Evolutionary conservation across 208 protist genomes (phyloP).

Genomic region (Porcisia hertigi): DNA sequence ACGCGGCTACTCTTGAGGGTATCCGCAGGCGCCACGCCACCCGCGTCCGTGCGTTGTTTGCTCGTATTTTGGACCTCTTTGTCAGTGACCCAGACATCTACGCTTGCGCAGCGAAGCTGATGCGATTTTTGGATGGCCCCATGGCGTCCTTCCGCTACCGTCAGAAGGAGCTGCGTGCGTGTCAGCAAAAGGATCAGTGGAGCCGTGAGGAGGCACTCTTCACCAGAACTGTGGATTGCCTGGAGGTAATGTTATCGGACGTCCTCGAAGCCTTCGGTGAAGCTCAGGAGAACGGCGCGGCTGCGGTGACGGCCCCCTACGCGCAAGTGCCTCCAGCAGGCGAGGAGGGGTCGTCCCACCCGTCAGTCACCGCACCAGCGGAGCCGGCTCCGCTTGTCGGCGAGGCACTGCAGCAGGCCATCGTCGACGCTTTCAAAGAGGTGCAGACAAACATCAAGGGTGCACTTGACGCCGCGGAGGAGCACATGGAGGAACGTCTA

Average conservation of each 20-base stretch:
- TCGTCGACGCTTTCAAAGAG: slow-evolving; percentile 52
- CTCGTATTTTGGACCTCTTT: slow-evolving; percentile 66
- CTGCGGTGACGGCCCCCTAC: slow-evolving; percentile 1
- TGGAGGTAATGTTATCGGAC: slow-evolving; percentile 55
- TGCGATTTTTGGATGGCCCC: slow-evolving; percentile 75
- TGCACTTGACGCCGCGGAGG: slow-evolving; percentile 65
- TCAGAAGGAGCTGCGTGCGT: slow-evolving; percentile 80
- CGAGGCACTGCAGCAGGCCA: slow-evolving; percentile 32
- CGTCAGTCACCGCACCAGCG: background rate
- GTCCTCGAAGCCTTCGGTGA: slow-evolving; percentile 36
- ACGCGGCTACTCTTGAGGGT: slow-evolving; percentile 12
- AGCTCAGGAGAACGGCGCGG: slow-evolving; percentile 29
- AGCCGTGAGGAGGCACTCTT: slow-evolving; percentile 54
- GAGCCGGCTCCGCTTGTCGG: background rate
- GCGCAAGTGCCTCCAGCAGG: background rate
- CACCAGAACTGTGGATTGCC: slow-evolving; percentile 58
- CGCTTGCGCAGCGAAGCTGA: slow-evolving; percentile 62
- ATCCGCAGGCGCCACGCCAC: slow-evolving; percentile 65
- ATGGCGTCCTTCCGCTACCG: slow-evolving; percentile 62
- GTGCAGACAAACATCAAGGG: slow-evolving; percentile 63
- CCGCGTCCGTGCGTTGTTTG: slow-evolving; percentile 73
- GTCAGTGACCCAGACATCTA: slow-evolving; percentile 88
- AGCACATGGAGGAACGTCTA: slow-evolving; percentile 63
- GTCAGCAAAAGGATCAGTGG: slow-evolving; percentile 88
- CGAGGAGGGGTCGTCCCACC: background rate